Base-by-base conservation (phyloP, 495 filamentous ascomycete species). In the Recurvomyces mirabilis region DNA sequence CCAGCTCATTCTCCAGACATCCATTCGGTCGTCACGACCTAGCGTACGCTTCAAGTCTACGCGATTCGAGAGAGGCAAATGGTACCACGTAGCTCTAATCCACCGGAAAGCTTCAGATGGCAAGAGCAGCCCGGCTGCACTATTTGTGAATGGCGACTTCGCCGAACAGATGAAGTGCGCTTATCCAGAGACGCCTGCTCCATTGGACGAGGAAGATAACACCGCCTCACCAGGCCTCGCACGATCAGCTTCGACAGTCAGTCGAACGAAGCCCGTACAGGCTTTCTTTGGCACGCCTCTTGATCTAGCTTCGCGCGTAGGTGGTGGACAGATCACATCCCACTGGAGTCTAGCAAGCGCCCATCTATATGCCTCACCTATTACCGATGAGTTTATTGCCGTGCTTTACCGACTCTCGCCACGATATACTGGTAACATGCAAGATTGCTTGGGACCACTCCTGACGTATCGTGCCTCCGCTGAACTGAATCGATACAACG, bases 401-500 rank as follows among this genome's bases (percentile, higher is more conserved):
- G 91, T 96, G 2, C 82, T 89, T 53, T 85, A 81, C 60, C 83
- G 87, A 41, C 77, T 98, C 13, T 88, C 91, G 1, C 79, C 84
- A 17, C 78, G 86, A 25, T 98, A 98, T 54, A 77, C 82, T 60
- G 91, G 91, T 1, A 96, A 95, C 57, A 94, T 89, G 54, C 91
- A 98, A 59, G 91, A 98, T 58, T 87, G 86, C 49, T 70, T 98
- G 17, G 91, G 91, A 9, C 89, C 88, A 13, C 94, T 98, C 56
- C 88, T 95, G 57, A 98, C 91, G 0, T 98, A 96, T 58, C 80
- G 80, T 48, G 87, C 93, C n/a, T 95, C 93, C 19, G 88, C 91
- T 14, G 77, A 83, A 20, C 65, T 98, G 20, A 88, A 89, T 45
- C 69, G 95, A 40, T 81, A 87, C 38, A 94, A 95, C 58, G 91